phyloP scores from a whole-genome alignment of 768 basidiomycete genomes.

The Boletus barrowsii region DNA sequence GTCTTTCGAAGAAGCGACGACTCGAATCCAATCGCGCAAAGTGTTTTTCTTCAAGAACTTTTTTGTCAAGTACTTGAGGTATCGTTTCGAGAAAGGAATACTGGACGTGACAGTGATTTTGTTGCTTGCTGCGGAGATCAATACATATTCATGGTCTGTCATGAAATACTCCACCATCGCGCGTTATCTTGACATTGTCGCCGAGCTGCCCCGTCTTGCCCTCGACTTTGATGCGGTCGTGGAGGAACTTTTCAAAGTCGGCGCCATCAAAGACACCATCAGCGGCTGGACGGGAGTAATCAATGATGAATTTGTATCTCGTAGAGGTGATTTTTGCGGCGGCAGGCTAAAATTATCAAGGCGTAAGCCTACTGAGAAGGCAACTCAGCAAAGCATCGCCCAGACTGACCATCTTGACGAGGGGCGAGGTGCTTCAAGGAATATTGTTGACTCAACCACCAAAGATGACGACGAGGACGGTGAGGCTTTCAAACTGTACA shows the following conservation, averaged over 20 bases:
- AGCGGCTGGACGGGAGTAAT: slow-evolving; percentile 79
- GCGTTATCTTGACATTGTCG: slow-evolving; percentile 81
- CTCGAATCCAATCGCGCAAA: slow-evolving; percentile 96
- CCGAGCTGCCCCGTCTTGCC: slow-evolving; percentile 90
- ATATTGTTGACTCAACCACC: too few species aligned
- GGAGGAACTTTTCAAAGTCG: slow-evolving; percentile 82
- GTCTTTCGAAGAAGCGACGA: slow-evolving; percentile 92
- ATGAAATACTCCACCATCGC: slow-evolving; percentile 63
- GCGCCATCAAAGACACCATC: slow-evolving; percentile 61
- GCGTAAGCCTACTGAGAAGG: slow-evolving; percentile 89
- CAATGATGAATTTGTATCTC: slow-evolving; percentile 80
- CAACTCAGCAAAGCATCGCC: slow-evolving; percentile 84
- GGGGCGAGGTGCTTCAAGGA: neutral
- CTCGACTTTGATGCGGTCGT: slow-evolving; percentile 92
- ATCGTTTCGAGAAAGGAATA: slow-evolving; percentile 93
- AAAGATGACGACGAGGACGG: slow-evolving; percentile 13
- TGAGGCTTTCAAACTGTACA: slow-evolving; percentile 47
- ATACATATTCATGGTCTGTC: neutral
- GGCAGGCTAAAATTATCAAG: slow-evolving; percentile 49
- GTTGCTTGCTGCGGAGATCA: slow-evolving; percentile 52
- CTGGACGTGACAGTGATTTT: slow-evolving; percentile 83
- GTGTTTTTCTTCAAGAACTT: slow-evolving; percentile 98
- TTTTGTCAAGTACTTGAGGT: slow-evolving; percentile 98
- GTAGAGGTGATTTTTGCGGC: slow-evolving; percentile 48
- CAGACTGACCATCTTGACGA: slow-evolving; percentile 68